These are phyloP conservation scores for Chloris gayana DNA, from an alignment of 176 grass and related monocot genomes.

Conservation along the genomic window DNA sequence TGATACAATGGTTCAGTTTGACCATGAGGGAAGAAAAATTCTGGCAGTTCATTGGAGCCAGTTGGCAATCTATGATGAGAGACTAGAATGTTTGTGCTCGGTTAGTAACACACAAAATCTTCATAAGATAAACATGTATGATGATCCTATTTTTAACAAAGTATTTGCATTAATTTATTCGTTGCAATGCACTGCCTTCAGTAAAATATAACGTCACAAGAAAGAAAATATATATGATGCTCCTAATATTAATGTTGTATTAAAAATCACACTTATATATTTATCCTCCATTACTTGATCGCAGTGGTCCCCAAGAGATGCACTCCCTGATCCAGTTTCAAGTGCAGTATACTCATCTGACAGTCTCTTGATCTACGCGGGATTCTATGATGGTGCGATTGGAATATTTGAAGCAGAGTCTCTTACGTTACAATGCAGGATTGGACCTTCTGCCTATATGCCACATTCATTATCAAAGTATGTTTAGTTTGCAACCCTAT, in stretches of 20 bases:
- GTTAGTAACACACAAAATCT: conserved; percentile 51
- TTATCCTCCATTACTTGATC: conserved; percentile 11
- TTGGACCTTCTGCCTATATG: conserved; percentile 81
- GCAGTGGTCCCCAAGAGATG: conserved; percentile 88
- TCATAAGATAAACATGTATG: neutral
- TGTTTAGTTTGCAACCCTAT: neutral
- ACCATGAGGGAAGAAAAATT: conserved; percentile 94
- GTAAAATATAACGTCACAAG: no score
- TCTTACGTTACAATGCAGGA: conserved; percentile 76
- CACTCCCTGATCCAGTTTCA: conserved; percentile 81
- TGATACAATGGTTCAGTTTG: conserved; percentile 95
- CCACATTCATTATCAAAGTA: conserved; percentile 78
- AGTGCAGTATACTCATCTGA: conserved; percentile 98
- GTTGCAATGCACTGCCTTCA: no score
- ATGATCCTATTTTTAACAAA: no score
- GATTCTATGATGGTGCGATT: conserved; percentile 88
- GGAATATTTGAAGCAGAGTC: conserved; percentile 93
- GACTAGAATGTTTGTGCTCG: conserved; percentile 82
- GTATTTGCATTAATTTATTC: no score
- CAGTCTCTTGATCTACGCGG: conserved; percentile 71
- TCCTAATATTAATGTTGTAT: neutral
- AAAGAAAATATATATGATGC: no score
- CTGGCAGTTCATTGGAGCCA: conserved; percentile 91
- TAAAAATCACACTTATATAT: conserved; percentile 18
- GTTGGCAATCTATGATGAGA: conserved; percentile 86